These are phyloP conservation scores for Apophysomyces sp. DNA, from an alignment of 371 early-diverging fungal genomes.

Conservation along the genomic window DNA sequence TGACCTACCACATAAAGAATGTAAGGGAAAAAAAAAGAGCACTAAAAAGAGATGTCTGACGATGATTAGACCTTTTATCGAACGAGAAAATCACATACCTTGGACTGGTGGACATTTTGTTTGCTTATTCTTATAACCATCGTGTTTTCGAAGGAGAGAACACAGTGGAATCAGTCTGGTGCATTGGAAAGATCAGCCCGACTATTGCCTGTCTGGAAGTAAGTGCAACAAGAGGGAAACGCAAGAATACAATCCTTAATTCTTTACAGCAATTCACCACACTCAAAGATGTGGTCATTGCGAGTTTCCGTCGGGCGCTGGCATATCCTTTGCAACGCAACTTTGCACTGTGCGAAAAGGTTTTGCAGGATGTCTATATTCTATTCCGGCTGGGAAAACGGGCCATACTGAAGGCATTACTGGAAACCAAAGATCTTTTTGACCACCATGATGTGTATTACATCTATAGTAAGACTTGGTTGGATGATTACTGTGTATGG, in stretches of 20 bases:
- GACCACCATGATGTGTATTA: conserved; percentile 87
- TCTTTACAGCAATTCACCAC: conserved; percentile 59
- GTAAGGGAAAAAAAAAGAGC: conserved; percentile 33
- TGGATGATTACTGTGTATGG: conserved; percentile 98
- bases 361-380: conserved; percentile 81
- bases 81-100: conserved; percentile 73
- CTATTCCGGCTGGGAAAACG: conserved; percentile 82
- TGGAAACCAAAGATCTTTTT: conserved; percentile 77
- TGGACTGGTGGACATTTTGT: conserved; percentile 88
- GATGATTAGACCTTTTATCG: conserved; percentile 52
- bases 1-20: conserved; percentile 79
- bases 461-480: conserved; percentile 78
- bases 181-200: conserved; percentile 82
- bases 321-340: conserved; percentile 86
- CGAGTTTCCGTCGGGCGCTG: conserved; percentile 76
- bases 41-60: not conserved
- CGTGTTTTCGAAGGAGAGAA: conserved; percentile 84
- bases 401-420: conserved; percentile 74
- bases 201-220: conserved; percentile 82
- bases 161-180: conserved; percentile 91
- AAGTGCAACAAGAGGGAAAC: not conserved
- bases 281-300: conserved; percentile 59
- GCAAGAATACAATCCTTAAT: not conserved
- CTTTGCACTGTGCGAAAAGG: conserved; percentile 66
- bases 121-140: conserved; percentile 87